These are phyloP conservation scores for Botrytis fabae DNA, from an alignment of 2,329 filamentous ascomycete genomes.

Conservation along the genomic window DNA sequence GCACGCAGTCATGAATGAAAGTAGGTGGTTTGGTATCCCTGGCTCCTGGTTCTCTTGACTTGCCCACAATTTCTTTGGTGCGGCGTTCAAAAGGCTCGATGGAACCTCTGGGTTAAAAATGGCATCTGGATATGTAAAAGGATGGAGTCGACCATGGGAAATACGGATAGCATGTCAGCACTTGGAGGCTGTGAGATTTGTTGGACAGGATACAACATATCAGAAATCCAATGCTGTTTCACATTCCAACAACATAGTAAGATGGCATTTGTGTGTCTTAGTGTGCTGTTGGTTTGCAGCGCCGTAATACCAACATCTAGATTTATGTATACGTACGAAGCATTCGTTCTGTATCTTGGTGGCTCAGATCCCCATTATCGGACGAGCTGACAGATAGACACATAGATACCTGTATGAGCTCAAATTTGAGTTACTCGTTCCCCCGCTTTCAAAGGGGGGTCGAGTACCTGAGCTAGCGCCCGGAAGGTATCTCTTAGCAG, in stretches of 20 bases:
- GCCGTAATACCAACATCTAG: background rate
- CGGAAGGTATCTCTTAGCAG: background rate
- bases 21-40: background rate
- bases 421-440: background rate
- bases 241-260: background rate
- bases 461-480: background rate
- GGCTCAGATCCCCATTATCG: background rate
- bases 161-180: conserved; percentile 3
- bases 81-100: background rate
- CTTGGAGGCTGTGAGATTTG: background rate
- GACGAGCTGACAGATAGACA: background rate
- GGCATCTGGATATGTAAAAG: background rate
- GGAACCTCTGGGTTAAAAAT: background rate
- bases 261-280: background rate
- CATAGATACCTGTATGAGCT: background rate
- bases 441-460: conserved; percentile 1
- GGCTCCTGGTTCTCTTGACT: background rate
- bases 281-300: background rate
- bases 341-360: background rate
- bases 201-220: background rate
- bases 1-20: background rate
- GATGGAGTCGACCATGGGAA: background rate
- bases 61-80: background rate
- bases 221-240: background rate
- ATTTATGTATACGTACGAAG: background rate